Percentiles rank a stretch among this genome's conserved stretches.
Conservation (phyloP, 306 rosid genomes). For the Casuarina equisetifolia region DNA sequence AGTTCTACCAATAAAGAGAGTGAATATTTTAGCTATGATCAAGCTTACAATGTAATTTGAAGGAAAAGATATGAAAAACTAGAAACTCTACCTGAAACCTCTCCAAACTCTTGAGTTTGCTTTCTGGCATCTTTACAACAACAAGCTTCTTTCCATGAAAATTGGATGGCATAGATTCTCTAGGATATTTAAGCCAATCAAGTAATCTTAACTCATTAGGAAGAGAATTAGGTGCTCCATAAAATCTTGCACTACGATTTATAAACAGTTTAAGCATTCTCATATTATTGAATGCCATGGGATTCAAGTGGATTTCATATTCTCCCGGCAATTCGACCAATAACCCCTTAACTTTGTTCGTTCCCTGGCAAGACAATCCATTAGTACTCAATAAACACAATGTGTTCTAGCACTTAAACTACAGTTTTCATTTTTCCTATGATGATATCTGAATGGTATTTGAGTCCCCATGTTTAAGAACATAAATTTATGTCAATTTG, state of each 20-base stretch:
- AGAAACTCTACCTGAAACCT: conserved; percentile 21
- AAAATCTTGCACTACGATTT: conserved; percentile 22
- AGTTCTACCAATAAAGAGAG: conserved; percentile 14
- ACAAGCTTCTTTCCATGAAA: conserved; percentile 35
- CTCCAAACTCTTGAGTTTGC: conserved; percentile 17
- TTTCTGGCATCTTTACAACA: conserved; percentile 25
- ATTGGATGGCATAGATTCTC: conserved; percentile 24
- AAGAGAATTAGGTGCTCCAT: conserved; percentile 21
- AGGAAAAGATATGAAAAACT: not conserved
- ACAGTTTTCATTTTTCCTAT: too few relatives aligned
- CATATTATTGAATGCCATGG: conserved; percentile 30
- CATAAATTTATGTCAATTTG: too few relatives aligned
- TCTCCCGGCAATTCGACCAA: conserved; percentile 15
- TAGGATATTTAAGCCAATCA: conserved; percentile 36
- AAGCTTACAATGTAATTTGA: conserved; percentile 1
- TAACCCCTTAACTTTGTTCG: conserved; percentile 29
- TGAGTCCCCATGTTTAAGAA: too few relatives aligned
- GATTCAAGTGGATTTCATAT: conserved; percentile 6
- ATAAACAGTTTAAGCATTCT: conserved; percentile 30
- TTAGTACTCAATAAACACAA: too few relatives aligned
- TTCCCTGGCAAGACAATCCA: not conserved
- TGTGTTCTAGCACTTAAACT: too few relatives aligned
- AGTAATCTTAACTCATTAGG: conserved; percentile 40
- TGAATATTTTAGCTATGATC: not conserved
- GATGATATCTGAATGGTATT: too few relatives aligned